Conservation (phyloP, 169 alveolate genomes). For the Plasmodium berghei region DNA sequence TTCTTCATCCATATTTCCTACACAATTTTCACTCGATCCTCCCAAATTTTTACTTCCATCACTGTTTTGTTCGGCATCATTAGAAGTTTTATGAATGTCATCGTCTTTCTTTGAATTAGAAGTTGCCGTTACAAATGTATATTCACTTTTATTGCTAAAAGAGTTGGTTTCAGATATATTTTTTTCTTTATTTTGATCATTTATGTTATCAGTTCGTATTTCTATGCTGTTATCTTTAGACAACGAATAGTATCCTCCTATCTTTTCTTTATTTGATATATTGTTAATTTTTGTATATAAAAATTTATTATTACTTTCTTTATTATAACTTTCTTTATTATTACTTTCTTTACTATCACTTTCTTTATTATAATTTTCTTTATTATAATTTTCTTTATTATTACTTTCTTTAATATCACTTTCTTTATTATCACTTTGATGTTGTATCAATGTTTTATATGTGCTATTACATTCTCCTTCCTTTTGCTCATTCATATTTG, state of each 20-base stretch:
- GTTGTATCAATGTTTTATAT: too few relatives aligned
- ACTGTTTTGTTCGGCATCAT: too few relatives aligned
- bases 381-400: too few relatives aligned
- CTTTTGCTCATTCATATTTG: too few relatives aligned
- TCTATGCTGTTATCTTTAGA: neutral
- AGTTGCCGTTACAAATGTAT: constrained; percentile 27
- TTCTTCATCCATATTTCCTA: neutral
- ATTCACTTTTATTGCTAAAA: constrained; percentile 7
- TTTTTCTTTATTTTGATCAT: neutral
- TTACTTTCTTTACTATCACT: too few relatives aligned
- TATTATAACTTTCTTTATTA: too few relatives aligned
- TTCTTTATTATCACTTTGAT: too few relatives aligned
- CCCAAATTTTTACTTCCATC: too few relatives aligned
- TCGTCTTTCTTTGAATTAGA: constrained; percentile 12
- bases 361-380: too few relatives aligned
- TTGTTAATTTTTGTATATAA: neutral
- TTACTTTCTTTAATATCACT: neutral
- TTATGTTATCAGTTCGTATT: neutral
- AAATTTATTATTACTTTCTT: neutral
- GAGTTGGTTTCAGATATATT: constrained; percentile 6
- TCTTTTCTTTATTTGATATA: neutral
- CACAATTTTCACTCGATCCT: too few relatives aligned
- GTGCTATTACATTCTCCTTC: too few relatives aligned
- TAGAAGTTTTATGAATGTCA: neutral
- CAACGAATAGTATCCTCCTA: neutral